A percentile compares a stretch with the other conserved stretches of the same genome.
Conservation (phyloP, 2,329 filamentous ascomycete species). For the Penicillium sp. region DNA sequence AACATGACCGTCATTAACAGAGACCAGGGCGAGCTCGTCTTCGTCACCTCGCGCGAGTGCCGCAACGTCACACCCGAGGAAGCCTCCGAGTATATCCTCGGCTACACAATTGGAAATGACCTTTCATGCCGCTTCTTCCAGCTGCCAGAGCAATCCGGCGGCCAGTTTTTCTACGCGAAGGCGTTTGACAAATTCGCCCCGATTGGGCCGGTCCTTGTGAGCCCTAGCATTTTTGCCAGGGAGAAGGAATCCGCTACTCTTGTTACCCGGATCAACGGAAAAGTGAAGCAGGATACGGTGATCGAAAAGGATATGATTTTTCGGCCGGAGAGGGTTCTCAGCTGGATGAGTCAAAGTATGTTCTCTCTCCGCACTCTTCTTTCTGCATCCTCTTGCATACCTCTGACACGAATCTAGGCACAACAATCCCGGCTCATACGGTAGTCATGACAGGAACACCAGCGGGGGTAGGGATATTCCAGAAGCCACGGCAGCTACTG, state of each 20-base stretch:
- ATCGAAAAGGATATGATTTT: slow-evolving; percentile 54
- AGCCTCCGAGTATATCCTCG: slow-evolving; percentile 12
- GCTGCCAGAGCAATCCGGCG: slow-evolving; percentile 24
- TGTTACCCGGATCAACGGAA: slow-evolving; percentile 49
- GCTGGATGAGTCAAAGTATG: slow-evolving; percentile 43
- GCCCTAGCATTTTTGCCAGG: slow-evolving; percentile 22
- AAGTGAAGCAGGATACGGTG: slow-evolving; percentile 47
- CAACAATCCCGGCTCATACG: slow-evolving; percentile 53
- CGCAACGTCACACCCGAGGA: slow-evolving; percentile 10
- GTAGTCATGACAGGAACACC: slow-evolving; percentile 58
- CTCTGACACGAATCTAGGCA: slow-evolving; percentile 30
- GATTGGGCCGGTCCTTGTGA: slow-evolving; percentile 48
- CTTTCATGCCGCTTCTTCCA: slow-evolving; percentile 35
- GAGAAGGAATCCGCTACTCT: neutral
- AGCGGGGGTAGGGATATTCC: slow-evolving; percentile 42
- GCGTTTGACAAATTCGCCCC: slow-evolving; percentile 52
- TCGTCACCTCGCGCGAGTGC: slow-evolving; percentile 11
- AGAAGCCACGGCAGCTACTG: slow-evolving; percentile 32
- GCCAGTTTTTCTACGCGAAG: slow-evolving; percentile 47
- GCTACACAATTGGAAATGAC: slow-evolving; percentile 27
- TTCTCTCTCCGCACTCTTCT: neutral
- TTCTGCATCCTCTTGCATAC: neutral
- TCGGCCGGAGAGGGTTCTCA: slow-evolving; percentile 46
- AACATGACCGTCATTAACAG: neutral
- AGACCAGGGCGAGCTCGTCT: slow-evolving; percentile 11